phyloP scores from a whole-genome alignment of 345 rosid genomes.

The Eucalyptus caleyi region DNA sequence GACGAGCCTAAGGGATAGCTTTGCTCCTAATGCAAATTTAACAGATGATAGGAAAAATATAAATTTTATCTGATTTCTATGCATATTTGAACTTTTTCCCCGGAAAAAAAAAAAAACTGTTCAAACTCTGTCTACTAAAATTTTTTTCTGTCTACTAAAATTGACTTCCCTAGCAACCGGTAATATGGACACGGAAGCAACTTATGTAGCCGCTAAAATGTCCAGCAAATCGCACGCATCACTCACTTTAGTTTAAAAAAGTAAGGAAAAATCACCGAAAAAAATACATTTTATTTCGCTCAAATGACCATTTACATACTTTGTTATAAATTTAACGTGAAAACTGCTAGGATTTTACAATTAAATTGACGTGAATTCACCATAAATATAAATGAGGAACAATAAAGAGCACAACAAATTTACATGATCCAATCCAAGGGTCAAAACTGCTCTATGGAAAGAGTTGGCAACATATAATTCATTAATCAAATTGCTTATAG shows the following conservation, averaged over 20 bases:
- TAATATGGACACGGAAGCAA: not conserved
- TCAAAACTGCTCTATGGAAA: accelerated
- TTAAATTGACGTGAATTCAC: not conserved
- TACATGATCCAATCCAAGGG: accelerated
- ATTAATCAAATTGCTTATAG: not conserved
- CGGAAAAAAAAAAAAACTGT: too few species aligned
- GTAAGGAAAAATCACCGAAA: not conserved
- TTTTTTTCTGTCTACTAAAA: not conserved
- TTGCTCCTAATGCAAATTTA: not conserved
- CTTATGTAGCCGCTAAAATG: not conserved
- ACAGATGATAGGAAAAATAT: not conserved
- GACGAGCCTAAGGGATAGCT: not conserved
- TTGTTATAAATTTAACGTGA: not conserved
- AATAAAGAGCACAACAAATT: not conserved
- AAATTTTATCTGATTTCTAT: not conserved
- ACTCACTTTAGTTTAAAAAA: not conserved
- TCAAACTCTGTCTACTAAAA: not conserved
- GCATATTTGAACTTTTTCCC: not conserved
- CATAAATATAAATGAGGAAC: not conserved
- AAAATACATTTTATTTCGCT: not conserved
- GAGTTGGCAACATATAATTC: not conserved
- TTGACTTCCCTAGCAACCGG: not conserved
- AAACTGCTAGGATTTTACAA: not conserved
- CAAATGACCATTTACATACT: not conserved
- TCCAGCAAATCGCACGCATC: not conserved